These are phyloP conservation scores for Phytophthora cactorum DNA, from an alignment of 352 stramenopile genomes.

Conservation along the genomic window DNA sequence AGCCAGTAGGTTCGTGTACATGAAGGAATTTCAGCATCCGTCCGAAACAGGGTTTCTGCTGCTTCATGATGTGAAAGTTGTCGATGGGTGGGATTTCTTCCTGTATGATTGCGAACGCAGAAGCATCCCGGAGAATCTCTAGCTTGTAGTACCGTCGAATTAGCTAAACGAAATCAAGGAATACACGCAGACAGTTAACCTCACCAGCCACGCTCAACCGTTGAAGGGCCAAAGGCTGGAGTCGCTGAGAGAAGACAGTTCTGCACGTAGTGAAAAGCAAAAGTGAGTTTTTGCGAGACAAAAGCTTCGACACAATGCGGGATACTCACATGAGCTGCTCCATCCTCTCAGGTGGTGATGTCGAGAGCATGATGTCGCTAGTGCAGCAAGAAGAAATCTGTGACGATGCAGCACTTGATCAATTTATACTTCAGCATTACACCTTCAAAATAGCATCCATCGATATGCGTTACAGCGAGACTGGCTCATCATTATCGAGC, in stretches of 20 bases:
- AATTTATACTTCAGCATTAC: conserved; percentile 5
- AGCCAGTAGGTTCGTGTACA: conserved; percentile 62
- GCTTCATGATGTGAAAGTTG: conserved; percentile 39
- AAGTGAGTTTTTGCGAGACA: background rate
- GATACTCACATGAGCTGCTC: conserved; percentile 58
- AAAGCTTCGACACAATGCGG: background rate
- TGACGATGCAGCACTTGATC: background rate
- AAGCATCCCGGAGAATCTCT: conserved; percentile 66
- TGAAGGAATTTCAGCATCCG: conserved; percentile 60
- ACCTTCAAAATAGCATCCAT: conserved; percentile 31
- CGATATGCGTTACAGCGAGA: conserved; percentile 26
- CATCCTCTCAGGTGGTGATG: conserved; percentile 50
- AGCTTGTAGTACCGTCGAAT: background rate
- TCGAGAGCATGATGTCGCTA: conserved; percentile 38
- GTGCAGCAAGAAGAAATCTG: background rate
- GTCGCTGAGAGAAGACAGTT: conserved; percentile 48
- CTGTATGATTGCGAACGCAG: conserved; percentile 33
- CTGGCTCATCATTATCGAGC: conserved; percentile 2
- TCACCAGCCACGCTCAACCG: conserved; percentile 55
- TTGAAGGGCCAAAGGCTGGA: conserved; percentile 51
- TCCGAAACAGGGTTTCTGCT: conserved; percentile 52
- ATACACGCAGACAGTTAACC: background rate
- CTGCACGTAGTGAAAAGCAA: conserved; percentile 22
- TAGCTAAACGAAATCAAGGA: background rate
- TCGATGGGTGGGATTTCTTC: conserved; percentile 40